Conservation (phyloP, 345 rosid species). For the Lagerstroemia speciosa region DNA sequence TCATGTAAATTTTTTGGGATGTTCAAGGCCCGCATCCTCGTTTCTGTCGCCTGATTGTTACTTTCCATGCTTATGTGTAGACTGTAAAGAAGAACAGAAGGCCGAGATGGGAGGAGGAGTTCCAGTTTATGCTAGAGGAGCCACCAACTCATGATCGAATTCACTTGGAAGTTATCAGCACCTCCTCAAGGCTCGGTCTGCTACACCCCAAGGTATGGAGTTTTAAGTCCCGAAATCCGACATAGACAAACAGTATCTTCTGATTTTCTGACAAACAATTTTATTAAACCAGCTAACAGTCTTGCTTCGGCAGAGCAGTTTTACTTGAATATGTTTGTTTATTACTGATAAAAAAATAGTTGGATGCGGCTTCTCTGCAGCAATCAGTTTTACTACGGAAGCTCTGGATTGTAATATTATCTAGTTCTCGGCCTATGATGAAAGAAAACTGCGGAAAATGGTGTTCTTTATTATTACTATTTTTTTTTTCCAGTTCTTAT, state of each 20-base stretch:
- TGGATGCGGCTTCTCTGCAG: no score
- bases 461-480: no score
- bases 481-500: no score
- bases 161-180: constrained; percentile 74
- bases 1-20: no score
- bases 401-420: no score
- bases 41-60: background rate
- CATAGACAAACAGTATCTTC: no score
- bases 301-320: background rate
- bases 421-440: no score
- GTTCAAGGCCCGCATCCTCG: background rate
- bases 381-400: no score
- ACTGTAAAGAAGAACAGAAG: constrained; percentile 72
- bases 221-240: background rate
- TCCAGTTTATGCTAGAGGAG: constrained; percentile 67
- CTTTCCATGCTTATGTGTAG: constrained; percentile 23
- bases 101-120: constrained; percentile 93
- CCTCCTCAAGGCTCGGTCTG: constrained; percentile 65
- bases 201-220: constrained; percentile 68
- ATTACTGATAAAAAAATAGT: no score
- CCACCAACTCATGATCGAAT: constrained; percentile 70
- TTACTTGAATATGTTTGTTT: no score
- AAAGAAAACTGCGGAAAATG: no score
- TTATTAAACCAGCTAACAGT: background rate
- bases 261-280: background rate